A percentile compares a stretch with the other conserved stretches of the same genome.
phyloP scores from a whole-genome alignment of 2,329 filamentous ascomycete species.

The Macrophomina phaseolina region DNA sequence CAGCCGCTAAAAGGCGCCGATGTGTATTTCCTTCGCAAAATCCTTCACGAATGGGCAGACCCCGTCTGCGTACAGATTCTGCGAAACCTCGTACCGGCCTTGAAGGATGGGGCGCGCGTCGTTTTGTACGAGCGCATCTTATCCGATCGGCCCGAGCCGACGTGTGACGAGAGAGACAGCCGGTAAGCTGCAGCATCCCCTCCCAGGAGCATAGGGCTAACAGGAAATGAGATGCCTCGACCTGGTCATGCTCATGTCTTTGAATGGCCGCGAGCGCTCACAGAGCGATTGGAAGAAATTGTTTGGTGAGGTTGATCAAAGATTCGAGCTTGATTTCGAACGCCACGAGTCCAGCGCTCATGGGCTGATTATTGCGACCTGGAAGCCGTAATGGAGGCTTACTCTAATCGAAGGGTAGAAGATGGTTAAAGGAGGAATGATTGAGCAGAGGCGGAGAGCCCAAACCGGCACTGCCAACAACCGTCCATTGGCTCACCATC shows the following conservation, averaged over 20 bases:
- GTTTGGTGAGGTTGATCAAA: slow-evolving; percentile 20
- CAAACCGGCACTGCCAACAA: slow-evolving; percentile 34
- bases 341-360: not conserved
- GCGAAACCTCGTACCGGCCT: slow-evolving; percentile 48
- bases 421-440: too few species aligned
- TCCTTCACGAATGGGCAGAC: slow-evolving; percentile 67
- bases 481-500: too few species aligned
- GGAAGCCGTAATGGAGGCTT: too few species aligned
- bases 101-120: slow-evolving; percentile 35
- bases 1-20: slow-evolving; percentile 62
- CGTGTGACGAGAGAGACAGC: slow-evolving; percentile 12
- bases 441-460: slow-evolving; percentile 37
- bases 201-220: too few species aligned
- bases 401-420: too few species aligned
- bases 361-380: not conserved
- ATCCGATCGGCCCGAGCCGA: slow-evolving; percentile 31
- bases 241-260: slow-evolving; percentile 14
- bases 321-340: slow-evolving; percentile 14
- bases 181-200: not conserved
- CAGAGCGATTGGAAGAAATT: slow-evolving; percentile 19
- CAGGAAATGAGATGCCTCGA: slow-evolving; percentile 7
- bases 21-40: slow-evolving; percentile 65
- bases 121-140: slow-evolving; percentile 33
- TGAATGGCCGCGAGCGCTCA: slow-evolving; percentile 17
- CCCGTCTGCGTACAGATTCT: slow-evolving; percentile 45